phyloP scores from a whole-genome alignment of 306 rosid species.

The Neltuma alba region DNA sequence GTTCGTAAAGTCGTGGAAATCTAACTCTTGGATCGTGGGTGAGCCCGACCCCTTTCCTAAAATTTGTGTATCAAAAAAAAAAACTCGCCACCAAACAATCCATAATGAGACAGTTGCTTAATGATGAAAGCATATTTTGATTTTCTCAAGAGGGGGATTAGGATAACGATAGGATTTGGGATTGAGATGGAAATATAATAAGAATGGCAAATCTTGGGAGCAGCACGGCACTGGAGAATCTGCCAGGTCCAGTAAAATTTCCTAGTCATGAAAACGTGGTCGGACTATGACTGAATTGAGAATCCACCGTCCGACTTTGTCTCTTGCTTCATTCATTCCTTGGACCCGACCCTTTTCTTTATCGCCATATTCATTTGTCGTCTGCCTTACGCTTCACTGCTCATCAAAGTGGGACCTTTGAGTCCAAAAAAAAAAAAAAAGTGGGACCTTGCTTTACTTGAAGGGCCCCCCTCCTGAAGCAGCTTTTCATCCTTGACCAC shows the following conservation, averaged over 20 bases:
- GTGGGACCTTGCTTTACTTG: slow-evolving; percentile 31
- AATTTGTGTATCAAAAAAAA: no score
- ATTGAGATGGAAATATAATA: slow-evolving; percentile 6
- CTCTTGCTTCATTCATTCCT: not conserved
- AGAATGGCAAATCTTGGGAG: not conserved
- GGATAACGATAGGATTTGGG: not conserved
- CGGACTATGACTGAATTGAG: slow-evolving; percentile 26
- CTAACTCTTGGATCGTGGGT: no score
- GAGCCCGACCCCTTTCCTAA: no score
- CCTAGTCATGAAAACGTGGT: not conserved
- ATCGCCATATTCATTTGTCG: not conserved
- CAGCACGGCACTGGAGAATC: slow-evolving; percentile 22
- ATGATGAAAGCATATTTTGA: not conserved
- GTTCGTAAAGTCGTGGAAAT: no score
- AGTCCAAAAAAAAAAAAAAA: no score
- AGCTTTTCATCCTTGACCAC: slow-evolving; percentile 40
- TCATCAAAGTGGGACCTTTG: slow-evolving; percentile 11
- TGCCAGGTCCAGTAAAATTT: slow-evolving; percentile 11
- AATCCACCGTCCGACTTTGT: slow-evolving; percentile 21
- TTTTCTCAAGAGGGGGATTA: not conserved
- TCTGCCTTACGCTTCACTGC: not conserved
- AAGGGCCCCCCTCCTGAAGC: slow-evolving; percentile 22
- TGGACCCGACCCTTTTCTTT: not conserved
- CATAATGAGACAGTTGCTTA: not conserved
- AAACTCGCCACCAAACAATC: not conserved